phyloP scores from a whole-genome alignment of 768 basidiomycete species.

The Rhodosporidiobolus odoratus region DNA sequence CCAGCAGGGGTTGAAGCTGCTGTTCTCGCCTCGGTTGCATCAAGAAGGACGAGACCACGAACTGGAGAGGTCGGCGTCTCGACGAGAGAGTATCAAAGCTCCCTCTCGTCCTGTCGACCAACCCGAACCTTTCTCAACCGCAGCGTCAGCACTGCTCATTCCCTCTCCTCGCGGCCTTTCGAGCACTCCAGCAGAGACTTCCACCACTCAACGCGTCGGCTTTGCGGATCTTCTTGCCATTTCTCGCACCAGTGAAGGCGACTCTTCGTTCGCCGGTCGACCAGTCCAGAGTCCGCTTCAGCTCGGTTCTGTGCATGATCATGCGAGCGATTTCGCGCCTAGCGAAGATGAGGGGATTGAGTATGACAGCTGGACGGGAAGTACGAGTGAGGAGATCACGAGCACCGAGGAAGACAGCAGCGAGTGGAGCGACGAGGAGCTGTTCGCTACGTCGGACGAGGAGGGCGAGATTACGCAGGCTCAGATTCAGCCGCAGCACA shows the following conservation, averaged over 20 bases:
- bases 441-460: neutral
- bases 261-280: too few species aligned
- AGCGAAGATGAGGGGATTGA: slow-evolving; percentile 7
- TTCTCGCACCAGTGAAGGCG: too few species aligned
- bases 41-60: too few species aligned
- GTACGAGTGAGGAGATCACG: slow-evolving; percentile 23
- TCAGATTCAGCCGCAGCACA: neutral
- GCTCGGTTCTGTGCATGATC: neutral
- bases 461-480: neutral
- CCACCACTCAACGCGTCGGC: too few species aligned
- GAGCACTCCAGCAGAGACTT: too few species aligned
- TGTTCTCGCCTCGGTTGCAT: slow-evolving; percentile 18
- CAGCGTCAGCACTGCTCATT: too few species aligned
- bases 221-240: too few species aligned
- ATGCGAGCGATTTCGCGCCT: neutral
- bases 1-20: slow-evolving; percentile 23
- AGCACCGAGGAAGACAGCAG: slow-evolving; percentile 28
- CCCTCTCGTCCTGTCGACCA: neutral
- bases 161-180: too few species aligned
- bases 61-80: too few species aligned
- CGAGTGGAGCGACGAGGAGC: slow-evolving; percentile 15
- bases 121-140: too few species aligned
- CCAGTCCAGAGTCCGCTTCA: too few species aligned
- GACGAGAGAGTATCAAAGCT: too few species aligned
- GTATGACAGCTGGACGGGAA: slow-evolving; percentile 27